These are phyloP conservation scores for Fraxinus floribunda DNA, from an alignment of 305 asterid genomes.

Conservation along the genomic window DNA sequence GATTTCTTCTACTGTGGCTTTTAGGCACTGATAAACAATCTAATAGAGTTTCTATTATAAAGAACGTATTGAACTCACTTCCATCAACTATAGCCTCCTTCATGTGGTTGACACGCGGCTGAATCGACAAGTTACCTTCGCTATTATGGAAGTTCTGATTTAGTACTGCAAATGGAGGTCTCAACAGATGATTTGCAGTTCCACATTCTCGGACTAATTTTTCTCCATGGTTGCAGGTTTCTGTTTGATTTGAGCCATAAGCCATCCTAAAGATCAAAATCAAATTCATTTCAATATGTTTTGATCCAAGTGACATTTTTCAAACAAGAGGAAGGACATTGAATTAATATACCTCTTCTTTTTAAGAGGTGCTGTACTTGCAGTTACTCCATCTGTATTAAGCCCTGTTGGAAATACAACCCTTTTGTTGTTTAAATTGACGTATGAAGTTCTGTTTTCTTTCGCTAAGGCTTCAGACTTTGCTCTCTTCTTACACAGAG, in stretches of 20 bases:
- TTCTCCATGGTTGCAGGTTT: slow-evolving; percentile 38
- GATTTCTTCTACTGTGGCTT: slow-evolving; percentile 16
- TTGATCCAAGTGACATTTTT: slow-evolving; percentile 15
- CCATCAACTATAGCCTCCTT: slow-evolving; percentile 41
- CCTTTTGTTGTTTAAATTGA: slow-evolving; percentile 82
- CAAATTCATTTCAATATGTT: slow-evolving; percentile 1
- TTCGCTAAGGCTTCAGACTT: slow-evolving; percentile 82
- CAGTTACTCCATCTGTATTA: slow-evolving; percentile 44
- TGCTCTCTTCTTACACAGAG: slow-evolving; percentile 95
- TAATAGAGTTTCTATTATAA: neutral
- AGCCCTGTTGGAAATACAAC: slow-evolving; percentile 55
- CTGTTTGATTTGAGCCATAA: slow-evolving; percentile 31
- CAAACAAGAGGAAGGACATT: slow-evolving; percentile 16
- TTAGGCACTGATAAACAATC: slow-evolving; percentile 7
- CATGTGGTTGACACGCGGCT: slow-evolving; percentile 29
- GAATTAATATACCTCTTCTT: slow-evolving; percentile 59
- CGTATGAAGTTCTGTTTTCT: slow-evolving; percentile 63
- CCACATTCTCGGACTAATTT: slow-evolving; percentile 10
- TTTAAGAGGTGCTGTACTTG: slow-evolving; percentile 52
- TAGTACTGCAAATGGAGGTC: slow-evolving; percentile 68
- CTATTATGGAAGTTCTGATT: slow-evolving; percentile 48
- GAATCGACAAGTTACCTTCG: slow-evolving; percentile 35
- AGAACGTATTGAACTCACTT: slow-evolving; percentile 27
- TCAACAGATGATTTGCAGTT: slow-evolving; percentile 43
- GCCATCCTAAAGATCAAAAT: slow-evolving; percentile 42